A percentile compares a stretch with the other conserved stretches of the same genome.
These are phyloP conservation scores for Pilaira anomala DNA, from an alignment of 192 early-diverging fungal genomes.

Conservation along the genomic window DNA sequence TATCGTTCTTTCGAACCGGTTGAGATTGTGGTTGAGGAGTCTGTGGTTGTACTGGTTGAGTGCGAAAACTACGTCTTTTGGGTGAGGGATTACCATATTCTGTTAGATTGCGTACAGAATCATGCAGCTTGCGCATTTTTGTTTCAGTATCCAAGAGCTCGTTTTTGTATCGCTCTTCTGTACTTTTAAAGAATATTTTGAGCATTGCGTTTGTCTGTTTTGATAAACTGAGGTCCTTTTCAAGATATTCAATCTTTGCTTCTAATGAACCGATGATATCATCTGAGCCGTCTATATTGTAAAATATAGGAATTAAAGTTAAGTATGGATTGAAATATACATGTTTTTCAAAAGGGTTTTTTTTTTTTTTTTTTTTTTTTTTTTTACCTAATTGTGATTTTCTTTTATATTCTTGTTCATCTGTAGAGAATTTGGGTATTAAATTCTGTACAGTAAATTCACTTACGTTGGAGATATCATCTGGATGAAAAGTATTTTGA, in stretches of 20 bases:
- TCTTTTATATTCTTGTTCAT: not conserved
- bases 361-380: too few species aligned
- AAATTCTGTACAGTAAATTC: constrained; percentile 11
- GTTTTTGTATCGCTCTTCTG: constrained; percentile 23
- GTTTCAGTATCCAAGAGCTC: constrained; percentile 33
- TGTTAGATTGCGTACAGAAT: constrained; percentile 22
- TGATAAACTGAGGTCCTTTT: constrained; percentile 26
- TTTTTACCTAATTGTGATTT: not conserved
- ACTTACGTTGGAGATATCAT: constrained; percentile 1
- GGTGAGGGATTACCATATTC: constrained; percentile 28
- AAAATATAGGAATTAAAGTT: too few species aligned
- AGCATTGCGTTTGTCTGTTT: constrained; percentile 31
- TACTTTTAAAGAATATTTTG: constrained; percentile 15
- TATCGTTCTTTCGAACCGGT: not conserved
- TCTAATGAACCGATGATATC: constrained; percentile 28
- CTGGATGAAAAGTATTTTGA: constrained; percentile 8
- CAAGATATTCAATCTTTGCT: constrained; percentile 26
- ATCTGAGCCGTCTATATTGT: constrained; percentile 8
- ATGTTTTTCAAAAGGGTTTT: too few species aligned
- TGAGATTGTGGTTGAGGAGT: too few species aligned
- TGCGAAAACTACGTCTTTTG: constrained; percentile 14
- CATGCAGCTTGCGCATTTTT: constrained; percentile 25
- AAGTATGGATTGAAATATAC: too few species aligned
- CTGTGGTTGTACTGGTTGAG: not conserved
- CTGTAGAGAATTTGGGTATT: constrained; percentile 10